phyloP scores from a whole-genome alignment of 352 stramenopile species.

The Globisporangium paddicum region DNA sequence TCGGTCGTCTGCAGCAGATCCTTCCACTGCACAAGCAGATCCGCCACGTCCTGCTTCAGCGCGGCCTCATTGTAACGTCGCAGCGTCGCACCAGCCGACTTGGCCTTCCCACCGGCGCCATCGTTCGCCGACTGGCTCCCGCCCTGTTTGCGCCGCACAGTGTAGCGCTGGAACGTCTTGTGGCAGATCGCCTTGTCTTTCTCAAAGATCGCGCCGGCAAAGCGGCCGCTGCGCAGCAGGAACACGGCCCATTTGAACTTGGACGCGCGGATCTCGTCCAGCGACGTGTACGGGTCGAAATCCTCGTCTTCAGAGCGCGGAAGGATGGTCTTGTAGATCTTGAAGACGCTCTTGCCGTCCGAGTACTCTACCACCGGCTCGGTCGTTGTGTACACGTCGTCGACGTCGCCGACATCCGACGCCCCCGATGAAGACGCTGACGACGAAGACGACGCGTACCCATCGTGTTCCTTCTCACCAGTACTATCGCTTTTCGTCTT shows the following conservation, averaged over 20 bases:
- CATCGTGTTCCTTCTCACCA: conserved; percentile 1
- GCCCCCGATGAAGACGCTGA: conserved; percentile 33
- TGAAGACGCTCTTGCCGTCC: conserved; percentile 70
- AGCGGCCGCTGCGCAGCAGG: conserved; percentile 89
- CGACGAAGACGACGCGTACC: conserved; percentile 21
- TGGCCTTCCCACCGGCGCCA: conserved; percentile 74
- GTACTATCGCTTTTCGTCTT: conserved; percentile 18
- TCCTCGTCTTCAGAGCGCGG: conserved; percentile 33
- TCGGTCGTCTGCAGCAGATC: conserved; percentile 37
- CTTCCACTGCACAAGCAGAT: conserved; percentile 83
- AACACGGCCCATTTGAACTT: conserved; percentile 84
- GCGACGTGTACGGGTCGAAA: conserved; percentile 55
- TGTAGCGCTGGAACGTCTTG: conserved; percentile 93
- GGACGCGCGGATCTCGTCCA: conserved; percentile 44
- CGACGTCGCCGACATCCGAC: conserved; percentile 43
- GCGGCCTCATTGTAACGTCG: conserved; percentile 89
- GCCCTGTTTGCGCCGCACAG: conserved; percentile 91
- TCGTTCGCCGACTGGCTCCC: conserved; percentile 90
- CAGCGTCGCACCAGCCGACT: conserved; percentile 91
- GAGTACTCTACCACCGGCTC: conserved; percentile 81
- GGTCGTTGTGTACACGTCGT: conserved; percentile 33
- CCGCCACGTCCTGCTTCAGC: conserved; percentile 87
- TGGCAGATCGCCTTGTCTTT: conserved; percentile 88
- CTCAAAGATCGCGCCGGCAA: conserved; percentile 89
- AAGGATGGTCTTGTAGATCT: conserved; percentile 73